A percentile compares a stretch with the other conserved stretches of the same genome.
phyloP scores from a whole-genome alignment of 768 basidiomycete species.

The Mycena alexandri region DNA sequence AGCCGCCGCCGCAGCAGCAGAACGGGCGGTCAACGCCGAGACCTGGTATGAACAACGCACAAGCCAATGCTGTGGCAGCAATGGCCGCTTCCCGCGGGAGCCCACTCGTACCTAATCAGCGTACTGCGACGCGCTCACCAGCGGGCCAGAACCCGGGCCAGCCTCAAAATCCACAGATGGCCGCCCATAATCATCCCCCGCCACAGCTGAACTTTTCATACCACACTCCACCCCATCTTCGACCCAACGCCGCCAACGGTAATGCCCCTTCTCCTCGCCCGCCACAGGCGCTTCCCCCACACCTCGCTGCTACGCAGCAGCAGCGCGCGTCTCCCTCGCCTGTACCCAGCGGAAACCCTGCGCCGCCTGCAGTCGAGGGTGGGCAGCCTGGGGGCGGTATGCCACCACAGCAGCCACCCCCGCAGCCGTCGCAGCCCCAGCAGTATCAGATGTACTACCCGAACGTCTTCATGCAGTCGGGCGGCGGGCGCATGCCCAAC shows the following conservation, averaged over 20 bases:
- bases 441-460: slow-evolving; percentile 40
- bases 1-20: slow-evolving; percentile 26
- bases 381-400: slow-evolving; percentile 13
- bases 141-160: slow-evolving; percentile 11
- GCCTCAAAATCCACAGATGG: slow-evolving; percentile 20
- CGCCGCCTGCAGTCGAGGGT: slow-evolving; percentile 24
- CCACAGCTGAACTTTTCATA: slow-evolving; percentile 35
- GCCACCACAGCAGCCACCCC: slow-evolving; percentile 32
- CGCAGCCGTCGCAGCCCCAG: slow-evolving; percentile 36
- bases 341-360: slow-evolving; percentile 8
- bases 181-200: slow-evolving; percentile 3
- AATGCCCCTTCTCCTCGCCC: slow-evolving; percentile 23
- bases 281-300: slow-evolving; percentile 32
- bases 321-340: slow-evolving; percentile 30
- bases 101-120: slow-evolving; percentile 29
- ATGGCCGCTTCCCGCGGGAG: slow-evolving; percentile 37
- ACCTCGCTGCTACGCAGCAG: slow-evolving; percentile 24
- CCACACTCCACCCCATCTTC: slow-evolving; percentile 33
- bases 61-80: slow-evolving; percentile 28
- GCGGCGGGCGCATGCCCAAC: slow-evolving; percentile 22
- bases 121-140: slow-evolving; percentile 26
- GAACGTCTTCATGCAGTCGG: slow-evolving; percentile 23
- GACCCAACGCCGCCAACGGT: slow-evolving; percentile 29
- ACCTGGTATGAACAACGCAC: slow-evolving; percentile 25
- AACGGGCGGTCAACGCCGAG: slow-evolving; percentile 40